These are phyloP conservation scores for Trichoderma orchidacearum DNA, from an alignment of 495 filamentous ascomycete genomes.

Conservation along the genomic window DNA sequence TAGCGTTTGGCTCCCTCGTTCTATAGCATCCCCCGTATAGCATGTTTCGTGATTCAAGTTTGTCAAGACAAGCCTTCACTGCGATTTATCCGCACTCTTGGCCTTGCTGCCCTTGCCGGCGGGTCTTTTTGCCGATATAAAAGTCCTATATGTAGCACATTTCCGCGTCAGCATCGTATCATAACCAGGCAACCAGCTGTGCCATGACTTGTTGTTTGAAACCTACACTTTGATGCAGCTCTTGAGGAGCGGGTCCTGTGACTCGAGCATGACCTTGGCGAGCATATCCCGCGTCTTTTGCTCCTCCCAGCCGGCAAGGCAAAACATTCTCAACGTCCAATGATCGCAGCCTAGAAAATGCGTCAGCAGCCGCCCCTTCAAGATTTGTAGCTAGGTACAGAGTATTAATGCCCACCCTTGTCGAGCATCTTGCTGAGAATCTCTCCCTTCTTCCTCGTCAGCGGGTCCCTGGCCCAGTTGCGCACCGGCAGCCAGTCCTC, in stretches of 20 bases:
- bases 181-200: not conserved
- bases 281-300: not conserved
- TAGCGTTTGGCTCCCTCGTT: not conserved
- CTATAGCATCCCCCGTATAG: too few relatives aligned
- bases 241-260: not conserved
- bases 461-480: conserved; percentile 17
- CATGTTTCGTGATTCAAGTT: too few relatives aligned
- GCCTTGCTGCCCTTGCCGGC: not conserved
- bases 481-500: conserved; percentile 16
- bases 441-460: conserved; percentile 7
- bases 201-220: too few relatives aligned
- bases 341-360: not conserved
- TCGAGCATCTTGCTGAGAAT: not conserved
- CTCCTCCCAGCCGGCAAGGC: not conserved
- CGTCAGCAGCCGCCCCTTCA: not conserved
- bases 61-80: not conserved
- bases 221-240: conserved; percentile 3
- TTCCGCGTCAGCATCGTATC: not conserved
- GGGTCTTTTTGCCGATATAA: conserved; percentile 3
- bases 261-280: not conserved
- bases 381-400: not conserved
- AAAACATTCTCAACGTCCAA: not conserved
- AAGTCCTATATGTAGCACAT: not conserved
- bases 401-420: not conserved
- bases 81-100: not conserved